Evolutionary conservation across 225 moss, liverwort and hornwort genomes (phyloP).

Genomic region (Climacium dendroides): DNA sequence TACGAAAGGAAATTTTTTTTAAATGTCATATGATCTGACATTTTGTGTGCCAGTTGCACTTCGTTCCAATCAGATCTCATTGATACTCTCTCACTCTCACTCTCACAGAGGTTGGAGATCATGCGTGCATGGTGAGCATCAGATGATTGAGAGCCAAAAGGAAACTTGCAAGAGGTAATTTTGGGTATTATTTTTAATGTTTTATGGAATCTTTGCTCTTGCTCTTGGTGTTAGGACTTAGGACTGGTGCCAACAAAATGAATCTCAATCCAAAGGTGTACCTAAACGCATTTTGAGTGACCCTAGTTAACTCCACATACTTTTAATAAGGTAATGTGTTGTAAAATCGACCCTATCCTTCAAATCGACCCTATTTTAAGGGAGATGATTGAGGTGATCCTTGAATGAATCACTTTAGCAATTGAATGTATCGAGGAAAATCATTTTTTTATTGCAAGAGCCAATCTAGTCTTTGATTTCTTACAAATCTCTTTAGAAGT

Average conservation of each 20-base stretch:
- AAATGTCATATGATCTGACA: not conserved
- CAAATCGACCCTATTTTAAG: too few species aligned
- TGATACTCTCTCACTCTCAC: not conserved
- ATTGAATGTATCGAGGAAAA: too few species aligned
- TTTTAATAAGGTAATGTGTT: too few species aligned
- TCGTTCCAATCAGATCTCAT: not conserved
- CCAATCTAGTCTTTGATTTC: too few species aligned
- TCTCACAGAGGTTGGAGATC: not conserved
- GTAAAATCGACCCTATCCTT: too few species aligned
- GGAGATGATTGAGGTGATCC: too few species aligned
- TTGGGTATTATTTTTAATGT: not conserved
- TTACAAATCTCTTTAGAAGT: too few species aligned
- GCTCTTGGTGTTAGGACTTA: not conserved
- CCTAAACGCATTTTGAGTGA: accelerated
- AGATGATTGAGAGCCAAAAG: too few species aligned
- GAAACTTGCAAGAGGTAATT: not conserved
- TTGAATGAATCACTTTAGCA: too few species aligned
- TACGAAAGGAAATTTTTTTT: not conserved
- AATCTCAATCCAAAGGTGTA: not conserved
- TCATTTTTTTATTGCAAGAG: too few species aligned
- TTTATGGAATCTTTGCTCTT: not conserved
- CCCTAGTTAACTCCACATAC: too few species aligned
- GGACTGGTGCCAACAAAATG: not conserved
- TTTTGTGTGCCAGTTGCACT: not conserved
- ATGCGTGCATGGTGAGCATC: not conserved